These are phyloP conservation scores for Sicyos edulis DNA, from an alignment of 306 rosid genomes.

Conservation along the genomic window DNA sequence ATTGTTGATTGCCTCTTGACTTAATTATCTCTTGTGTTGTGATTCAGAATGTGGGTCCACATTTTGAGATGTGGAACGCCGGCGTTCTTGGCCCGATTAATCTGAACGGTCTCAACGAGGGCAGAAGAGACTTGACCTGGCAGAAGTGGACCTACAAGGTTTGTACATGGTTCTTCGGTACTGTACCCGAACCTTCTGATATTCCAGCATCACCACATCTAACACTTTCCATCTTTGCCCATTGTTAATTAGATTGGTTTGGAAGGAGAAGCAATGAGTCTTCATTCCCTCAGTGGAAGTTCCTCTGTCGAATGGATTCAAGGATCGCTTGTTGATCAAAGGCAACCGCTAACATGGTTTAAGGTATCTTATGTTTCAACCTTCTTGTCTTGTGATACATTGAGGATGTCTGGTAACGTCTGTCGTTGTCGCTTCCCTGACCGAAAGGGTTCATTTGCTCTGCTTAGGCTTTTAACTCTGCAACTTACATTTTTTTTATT, in stretches of 20 bases:
- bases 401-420: neutral
- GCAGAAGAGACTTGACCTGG: conserved; percentile 91
- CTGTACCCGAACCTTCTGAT: neutral
- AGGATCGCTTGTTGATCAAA: conserved; percentile 56
- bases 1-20: neutral
- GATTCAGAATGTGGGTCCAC: conserved; percentile 89
- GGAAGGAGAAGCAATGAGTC: conserved; percentile 83
- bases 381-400: neutral
- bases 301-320: conserved; percentile 89
- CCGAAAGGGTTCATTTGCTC: neutral
- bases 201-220: conserved; percentile 21
- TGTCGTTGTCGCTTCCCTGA: neutral
- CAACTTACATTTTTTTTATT: neutral
- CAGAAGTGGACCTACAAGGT: conserved; percentile 99
- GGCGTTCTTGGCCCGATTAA: conserved; percentile 90
- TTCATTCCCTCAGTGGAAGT: conserved; percentile 86
- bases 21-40: conserved; percentile 6
- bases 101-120: conserved; percentile 78
- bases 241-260: conserved; percentile 68
- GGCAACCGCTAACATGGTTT: conserved; percentile 90
- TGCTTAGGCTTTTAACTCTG: neutral
- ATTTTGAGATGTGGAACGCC: conserved; percentile 94
- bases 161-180: conserved; percentile 9
- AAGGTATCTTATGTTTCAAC: conserved; percentile 45
- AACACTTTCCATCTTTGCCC: conserved; percentile 24